These are phyloP conservation scores for Prunus salicina DNA, from an alignment of 306 rosid genomes.

Conservation along the genomic window DNA sequence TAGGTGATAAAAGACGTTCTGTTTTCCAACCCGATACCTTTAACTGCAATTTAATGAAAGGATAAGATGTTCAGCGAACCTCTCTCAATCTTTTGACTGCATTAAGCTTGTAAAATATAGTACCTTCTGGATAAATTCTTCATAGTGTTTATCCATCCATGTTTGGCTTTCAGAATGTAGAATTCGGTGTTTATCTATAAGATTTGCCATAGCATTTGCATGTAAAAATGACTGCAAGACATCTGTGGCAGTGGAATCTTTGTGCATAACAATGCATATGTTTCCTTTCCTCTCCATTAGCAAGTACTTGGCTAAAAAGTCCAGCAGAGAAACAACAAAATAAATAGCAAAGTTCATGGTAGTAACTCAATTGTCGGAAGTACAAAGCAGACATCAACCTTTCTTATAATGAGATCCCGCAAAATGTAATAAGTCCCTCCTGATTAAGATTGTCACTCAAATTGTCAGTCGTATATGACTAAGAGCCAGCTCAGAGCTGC, in stretches of 20 bases:
- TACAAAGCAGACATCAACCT: conserved; percentile 43
- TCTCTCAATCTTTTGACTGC: background rate
- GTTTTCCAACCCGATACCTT: conserved; percentile 83
- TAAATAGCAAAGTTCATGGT: conserved; percentile 13
- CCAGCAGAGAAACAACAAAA: conserved; percentile 16
- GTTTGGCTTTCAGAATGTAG: conserved; percentile 62
- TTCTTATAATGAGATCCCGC: conserved; percentile 59
- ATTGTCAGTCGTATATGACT: conserved; percentile 21
- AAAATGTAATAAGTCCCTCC: conserved; percentile 58
- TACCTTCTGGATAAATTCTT: conserved; percentile 67
- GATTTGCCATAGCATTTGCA: conserved; percentile 56
- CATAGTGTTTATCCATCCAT: conserved; percentile 80
- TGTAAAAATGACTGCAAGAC: conserved; percentile 71
- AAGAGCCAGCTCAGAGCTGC: conserved; percentile 18
- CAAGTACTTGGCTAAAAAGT: conserved; percentile 66
- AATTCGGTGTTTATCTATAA: conserved; percentile 39
- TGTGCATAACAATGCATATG: conserved; percentile 59
- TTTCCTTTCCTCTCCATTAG: conserved; percentile 72
- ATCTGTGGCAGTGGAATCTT: conserved; percentile 71
- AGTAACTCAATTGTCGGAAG: conserved; percentile 8
- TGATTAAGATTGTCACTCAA: conserved; percentile 19
- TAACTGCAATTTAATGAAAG: conserved; percentile 46
- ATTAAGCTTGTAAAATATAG: background rate
- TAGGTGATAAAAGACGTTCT: conserved; percentile 73
- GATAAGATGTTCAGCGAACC: background rate